A percentile compares a stretch with the other conserved stretches of the same genome.
Conservation (phyloP, 2,329 filamentous ascomycete species). For the Phyllosticta ampelicida region DNA sequence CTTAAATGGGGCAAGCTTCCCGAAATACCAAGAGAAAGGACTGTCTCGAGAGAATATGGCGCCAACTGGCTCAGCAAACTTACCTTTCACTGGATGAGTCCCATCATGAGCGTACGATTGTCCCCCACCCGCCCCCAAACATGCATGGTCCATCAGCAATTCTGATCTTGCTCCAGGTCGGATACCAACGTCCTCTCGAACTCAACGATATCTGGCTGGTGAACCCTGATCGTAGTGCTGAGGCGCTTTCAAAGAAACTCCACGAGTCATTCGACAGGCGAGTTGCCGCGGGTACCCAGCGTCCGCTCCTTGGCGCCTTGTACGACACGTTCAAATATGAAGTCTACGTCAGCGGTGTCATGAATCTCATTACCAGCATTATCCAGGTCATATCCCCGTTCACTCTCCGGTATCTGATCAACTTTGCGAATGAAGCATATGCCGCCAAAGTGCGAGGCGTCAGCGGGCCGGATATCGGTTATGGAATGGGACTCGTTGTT, state of each 20-base stretch:
- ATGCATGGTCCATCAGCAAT: background rate
- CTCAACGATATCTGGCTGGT: constrained; percentile 79
- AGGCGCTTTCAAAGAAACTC: constrained; percentile 56
- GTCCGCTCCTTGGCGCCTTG: constrained; percentile 68
- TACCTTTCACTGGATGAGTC: constrained; percentile 83
- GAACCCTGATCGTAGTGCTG: constrained; percentile 67
- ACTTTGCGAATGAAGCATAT: constrained; percentile 73
- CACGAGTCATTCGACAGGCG: constrained; percentile 58
- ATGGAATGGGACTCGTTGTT: constrained; percentile 71
- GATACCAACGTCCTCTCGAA: constrained; percentile 76
- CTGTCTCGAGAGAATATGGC: constrained; percentile 55
- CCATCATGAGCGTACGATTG: constrained; percentile 54
- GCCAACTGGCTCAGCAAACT: constrained; percentile 65
- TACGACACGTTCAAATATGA: constrained; percentile 80
- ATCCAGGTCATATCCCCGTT: constrained; percentile 74
- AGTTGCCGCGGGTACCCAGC: constrained; percentile 55
- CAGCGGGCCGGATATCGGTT: constrained; percentile 55
- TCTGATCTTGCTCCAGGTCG: constrained; percentile 41
- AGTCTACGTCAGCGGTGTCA: constrained; percentile 74
- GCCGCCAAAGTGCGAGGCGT: constrained; percentile 44
- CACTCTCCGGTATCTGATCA: constrained; percentile 73
- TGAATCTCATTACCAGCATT: constrained; percentile 60
- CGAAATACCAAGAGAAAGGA: constrained; percentile 44
- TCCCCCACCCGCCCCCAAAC: too few relatives aligned
- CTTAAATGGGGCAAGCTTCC: constrained; percentile 40